These are phyloP conservation scores for Forsythia viridissima DNA, from an alignment of 257 asterid genomes.

Conservation along the genomic window DNA sequence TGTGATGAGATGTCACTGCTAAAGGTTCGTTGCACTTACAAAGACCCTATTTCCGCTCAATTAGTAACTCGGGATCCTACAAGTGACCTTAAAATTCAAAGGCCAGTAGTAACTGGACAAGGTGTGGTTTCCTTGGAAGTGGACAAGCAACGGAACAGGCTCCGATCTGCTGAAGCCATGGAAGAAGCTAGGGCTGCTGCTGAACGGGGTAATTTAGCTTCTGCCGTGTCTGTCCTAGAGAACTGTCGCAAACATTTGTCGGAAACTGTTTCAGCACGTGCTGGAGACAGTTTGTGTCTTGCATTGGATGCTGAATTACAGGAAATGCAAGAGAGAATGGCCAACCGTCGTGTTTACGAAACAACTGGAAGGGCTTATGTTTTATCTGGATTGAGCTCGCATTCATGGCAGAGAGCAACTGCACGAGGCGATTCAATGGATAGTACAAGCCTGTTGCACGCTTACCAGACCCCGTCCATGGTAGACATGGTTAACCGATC, in stretches of 20 bases:
- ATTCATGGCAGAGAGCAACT: slow-evolving; percentile 96
- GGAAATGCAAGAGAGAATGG: slow-evolving; percentile 79
- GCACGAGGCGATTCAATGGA: slow-evolving; percentile 86
- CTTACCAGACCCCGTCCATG: slow-evolving; percentile 93
- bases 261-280: slow-evolving; percentile 57
- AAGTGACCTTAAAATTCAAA: slow-evolving; percentile 44
- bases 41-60: slow-evolving; percentile 48
- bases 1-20: slow-evolving; percentile 53
- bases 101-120: slow-evolving; percentile 44
- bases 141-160: slow-evolving; percentile 74
- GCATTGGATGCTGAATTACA: slow-evolving; percentile 66
- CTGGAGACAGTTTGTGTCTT: slow-evolving; percentile 60
- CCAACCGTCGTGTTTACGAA: slow-evolving; percentile 62
- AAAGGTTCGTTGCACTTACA: slow-evolving; percentile 58
- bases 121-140: slow-evolving; percentile 69
- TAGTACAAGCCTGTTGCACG: slow-evolving; percentile 58
- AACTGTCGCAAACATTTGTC: slow-evolving; percentile 48
- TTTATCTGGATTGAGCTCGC: slow-evolving; percentile 91
- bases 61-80: slow-evolving; percentile 35
- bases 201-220: slow-evolving; percentile 61
- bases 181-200: slow-evolving; percentile 74
- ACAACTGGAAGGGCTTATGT: slow-evolving; percentile 89
- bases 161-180: slow-evolving; percentile 77
- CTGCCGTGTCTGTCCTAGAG: slow-evolving; percentile 58
- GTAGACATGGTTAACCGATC: slow-evolving; percentile 85